phyloP scores from a whole-genome alignment of 2,329 filamentous ascomycete species.

The Phyllosticta capitalensis region DNA sequence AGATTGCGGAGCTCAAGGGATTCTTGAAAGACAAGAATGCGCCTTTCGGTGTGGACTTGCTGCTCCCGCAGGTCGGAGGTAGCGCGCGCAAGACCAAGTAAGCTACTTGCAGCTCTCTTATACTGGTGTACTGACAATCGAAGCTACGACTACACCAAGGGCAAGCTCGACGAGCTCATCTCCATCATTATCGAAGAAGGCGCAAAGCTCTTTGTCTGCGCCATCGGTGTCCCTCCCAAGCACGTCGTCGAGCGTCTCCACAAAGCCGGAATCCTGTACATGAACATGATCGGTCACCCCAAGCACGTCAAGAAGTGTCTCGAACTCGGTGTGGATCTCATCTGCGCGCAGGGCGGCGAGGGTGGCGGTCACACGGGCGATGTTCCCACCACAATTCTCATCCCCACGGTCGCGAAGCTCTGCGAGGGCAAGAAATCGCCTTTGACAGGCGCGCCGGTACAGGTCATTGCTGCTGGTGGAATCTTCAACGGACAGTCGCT shows the following conservation, averaged over 20 bases:
- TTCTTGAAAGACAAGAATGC: constrained; percentile 83
- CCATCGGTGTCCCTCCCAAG: constrained; percentile 87
- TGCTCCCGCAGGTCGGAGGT: constrained; percentile 90
- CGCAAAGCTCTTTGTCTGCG: constrained; percentile 89
- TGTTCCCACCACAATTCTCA: constrained; percentile 82
- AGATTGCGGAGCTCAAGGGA: constrained; percentile 88
- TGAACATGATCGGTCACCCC: constrained; percentile 99
- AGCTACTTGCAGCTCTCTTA: constrained; percentile 11
- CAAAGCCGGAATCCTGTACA: constrained; percentile 79
- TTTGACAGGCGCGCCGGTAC: constrained; percentile 76
- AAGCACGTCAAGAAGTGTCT: constrained; percentile 98
- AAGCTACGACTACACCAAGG: constrained; percentile 99
- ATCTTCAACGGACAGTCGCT: constrained; percentile 87
- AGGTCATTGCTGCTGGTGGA: constrained; percentile 87
- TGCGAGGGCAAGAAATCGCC: constrained; percentile 74
- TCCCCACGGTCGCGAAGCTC: constrained; percentile 80
- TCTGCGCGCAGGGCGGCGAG: constrained; percentile 97
- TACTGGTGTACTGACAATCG: not conserved
- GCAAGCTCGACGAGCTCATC: constrained; percentile 84
- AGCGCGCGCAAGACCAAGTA: constrained; percentile 91
- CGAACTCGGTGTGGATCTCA: constrained; percentile 80
- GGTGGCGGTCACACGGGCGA: constrained; percentile 95
- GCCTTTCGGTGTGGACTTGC: constrained; percentile 87
- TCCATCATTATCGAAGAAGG: constrained; percentile 89
- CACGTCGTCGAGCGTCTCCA: constrained; percentile 84